Evolutionary conservation across 805 yeast genomes (phyloP).

Genomic region (Wickerhamomyces bovis): DNA sequence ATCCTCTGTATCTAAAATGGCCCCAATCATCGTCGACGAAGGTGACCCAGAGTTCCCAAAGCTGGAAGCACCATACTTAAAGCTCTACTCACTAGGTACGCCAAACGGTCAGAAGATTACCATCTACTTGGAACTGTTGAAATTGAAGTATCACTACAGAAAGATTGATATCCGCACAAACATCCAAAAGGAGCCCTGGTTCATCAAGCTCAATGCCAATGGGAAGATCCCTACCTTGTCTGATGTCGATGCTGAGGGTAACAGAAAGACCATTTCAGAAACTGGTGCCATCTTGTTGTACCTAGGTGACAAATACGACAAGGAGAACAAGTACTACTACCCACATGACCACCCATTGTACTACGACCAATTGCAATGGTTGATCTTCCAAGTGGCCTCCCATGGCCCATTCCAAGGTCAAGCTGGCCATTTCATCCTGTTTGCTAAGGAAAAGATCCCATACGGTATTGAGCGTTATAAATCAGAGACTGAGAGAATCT

Average conservation of each 20-base stretch:
- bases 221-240: constrained; percentile 57
- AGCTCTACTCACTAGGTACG: constrained; percentile 37
- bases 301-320: constrained; percentile 56
- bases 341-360: constrained; percentile 34
- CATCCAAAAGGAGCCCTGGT: constrained; percentile 54
- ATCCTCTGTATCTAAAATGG: neutral
- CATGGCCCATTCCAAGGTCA: constrained; percentile 63
- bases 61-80: constrained; percentile 35
- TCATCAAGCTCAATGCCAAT: constrained; percentile 49
- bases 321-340: constrained; percentile 37
- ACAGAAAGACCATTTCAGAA: constrained; percentile 43
- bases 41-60: constrained; percentile 28
- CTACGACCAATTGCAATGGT: constrained; percentile 48
- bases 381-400: constrained; percentile 52
- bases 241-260: constrained; percentile 33
- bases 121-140: constrained; percentile 28
- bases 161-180: constrained; percentile 35
- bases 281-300: constrained; percentile 58
- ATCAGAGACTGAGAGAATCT: constrained; percentile 47
- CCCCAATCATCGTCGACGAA: constrained; percentile 8
- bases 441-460: constrained; percentile 45
- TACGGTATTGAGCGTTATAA: constrained; percentile 48
- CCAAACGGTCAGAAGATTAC: constrained; percentile 38
- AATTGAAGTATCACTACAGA: constrained; percentile 28
- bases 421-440: constrained; percentile 39